Conservation (phyloP, 441 rosid species). For the Pelargonium myrrhifolium region DNA sequence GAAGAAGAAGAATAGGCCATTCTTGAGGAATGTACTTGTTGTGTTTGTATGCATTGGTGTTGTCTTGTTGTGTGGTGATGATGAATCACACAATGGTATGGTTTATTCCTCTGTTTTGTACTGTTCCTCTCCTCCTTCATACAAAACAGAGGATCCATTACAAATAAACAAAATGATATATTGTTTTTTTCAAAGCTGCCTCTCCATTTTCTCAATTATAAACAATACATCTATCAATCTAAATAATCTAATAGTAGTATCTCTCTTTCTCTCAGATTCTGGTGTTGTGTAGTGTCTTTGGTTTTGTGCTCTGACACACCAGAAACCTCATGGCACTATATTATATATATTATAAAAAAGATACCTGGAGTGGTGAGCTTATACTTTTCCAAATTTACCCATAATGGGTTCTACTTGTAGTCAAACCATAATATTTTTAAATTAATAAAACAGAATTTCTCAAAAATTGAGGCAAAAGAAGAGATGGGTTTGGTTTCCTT, state of each 20-base stretch:
- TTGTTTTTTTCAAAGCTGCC: constrained; percentile 22
- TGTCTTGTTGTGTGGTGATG: constrained; percentile 37
- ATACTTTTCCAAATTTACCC: constrained; percentile 22
- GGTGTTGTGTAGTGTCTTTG: constrained; percentile 16
- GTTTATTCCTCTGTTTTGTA: constrained; percentile 27
- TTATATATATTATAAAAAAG: constrained; percentile 23
- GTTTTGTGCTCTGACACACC: constrained; percentile 36
- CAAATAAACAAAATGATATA: constrained; percentile 8
- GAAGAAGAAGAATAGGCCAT: constrained; percentile 34
- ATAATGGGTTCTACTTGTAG: constrained; percentile 13
- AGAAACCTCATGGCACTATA: constrained; percentile 32
- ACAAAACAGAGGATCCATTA: constrained; percentile 34
- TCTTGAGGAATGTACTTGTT: constrained; percentile 29
- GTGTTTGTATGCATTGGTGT: constrained; percentile 42
- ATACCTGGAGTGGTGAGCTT: constrained; percentile 20
- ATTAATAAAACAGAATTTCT: not conserved
- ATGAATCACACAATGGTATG: constrained; percentile 13
- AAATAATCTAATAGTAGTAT: no score
- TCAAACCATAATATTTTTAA: constrained; percentile 18
- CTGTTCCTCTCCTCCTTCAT: constrained; percentile 17
- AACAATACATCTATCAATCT: constrained; percentile 11
- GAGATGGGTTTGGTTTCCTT: no score
- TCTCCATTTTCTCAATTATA: constrained; percentile 28
- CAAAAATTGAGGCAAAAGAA: no score
- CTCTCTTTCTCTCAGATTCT: constrained; percentile 22